These are phyloP conservation scores for Pseudopithomyces chartarum DNA, from an alignment of 2,329 filamentous ascomycete genomes.

Conservation along the genomic window DNA sequence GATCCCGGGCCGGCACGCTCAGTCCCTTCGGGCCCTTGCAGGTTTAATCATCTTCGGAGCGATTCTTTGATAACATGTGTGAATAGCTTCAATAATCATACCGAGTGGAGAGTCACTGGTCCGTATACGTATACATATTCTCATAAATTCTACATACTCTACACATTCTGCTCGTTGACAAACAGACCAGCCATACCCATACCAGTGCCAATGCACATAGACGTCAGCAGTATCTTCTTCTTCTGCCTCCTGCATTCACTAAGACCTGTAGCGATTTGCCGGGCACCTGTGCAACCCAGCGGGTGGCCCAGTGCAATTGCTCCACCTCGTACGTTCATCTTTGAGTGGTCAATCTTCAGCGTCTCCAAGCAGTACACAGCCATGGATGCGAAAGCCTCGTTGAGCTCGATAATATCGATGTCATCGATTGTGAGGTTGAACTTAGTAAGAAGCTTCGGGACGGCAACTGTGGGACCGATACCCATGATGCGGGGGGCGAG, in stretches of 20 bases:
- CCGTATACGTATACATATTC: neutral
- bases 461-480: slow-evolving; percentile 75
- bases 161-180: slow-evolving; percentile 62
- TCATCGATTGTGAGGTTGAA: slow-evolving; percentile 79
- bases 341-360: slow-evolving; percentile 71
- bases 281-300: slow-evolving; percentile 75
- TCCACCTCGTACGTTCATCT: slow-evolving; percentile 82
- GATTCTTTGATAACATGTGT: no score
- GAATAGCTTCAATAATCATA: neutral
- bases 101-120: neutral
- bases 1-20: no score
- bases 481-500: slow-evolving; percentile 96
- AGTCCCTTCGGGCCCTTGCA: no score
- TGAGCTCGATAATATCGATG: slow-evolving; percentile 89
- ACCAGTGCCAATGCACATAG: slow-evolving; percentile 79
- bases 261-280: slow-evolving; percentile 87
- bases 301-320: slow-evolving; percentile 85
- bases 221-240: slow-evolving; percentile 90
- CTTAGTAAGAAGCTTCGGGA: slow-evolving; percentile 81
- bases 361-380: slow-evolving; percentile 82
- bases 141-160: neutral
- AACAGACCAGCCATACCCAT: slow-evolving; percentile 71
- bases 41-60: no score
- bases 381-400: slow-evolving; percentile 98
- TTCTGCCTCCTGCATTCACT: slow-evolving; percentile 82